Evolutionary conservation across 2,329 filamentous ascomycete species (phyloP).

Genomic region (Alternaria ventricosa): DNA sequence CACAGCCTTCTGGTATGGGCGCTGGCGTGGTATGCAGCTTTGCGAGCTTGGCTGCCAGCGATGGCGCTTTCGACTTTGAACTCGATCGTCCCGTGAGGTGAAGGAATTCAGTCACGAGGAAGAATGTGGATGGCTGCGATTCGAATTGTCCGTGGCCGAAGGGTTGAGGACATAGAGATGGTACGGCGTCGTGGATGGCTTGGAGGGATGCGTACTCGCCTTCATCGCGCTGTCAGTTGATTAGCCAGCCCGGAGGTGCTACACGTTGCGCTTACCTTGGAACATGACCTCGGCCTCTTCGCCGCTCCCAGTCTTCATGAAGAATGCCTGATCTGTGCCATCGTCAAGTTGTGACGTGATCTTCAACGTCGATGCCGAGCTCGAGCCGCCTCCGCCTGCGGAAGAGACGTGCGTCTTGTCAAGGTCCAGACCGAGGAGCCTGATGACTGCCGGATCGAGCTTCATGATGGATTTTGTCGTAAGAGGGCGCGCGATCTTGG

Average conservation of each 20-base stretch:
- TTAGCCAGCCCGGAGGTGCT: neutral
- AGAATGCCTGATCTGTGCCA: constrained; percentile 64
- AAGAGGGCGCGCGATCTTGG: neutral
- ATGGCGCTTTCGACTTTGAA: constrained; percentile 42
- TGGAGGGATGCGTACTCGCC: constrained; percentile 86
- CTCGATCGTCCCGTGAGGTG: constrained; percentile 54
- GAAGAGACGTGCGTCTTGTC: constrained; percentile 62
- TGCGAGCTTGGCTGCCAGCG: constrained; percentile 77
- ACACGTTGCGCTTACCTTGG: constrained; percentile 54
- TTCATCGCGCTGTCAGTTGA: constrained; percentile 35
- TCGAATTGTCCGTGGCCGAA: constrained; percentile 72
- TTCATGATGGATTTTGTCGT: constrained; percentile 44
- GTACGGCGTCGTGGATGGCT: constrained; percentile 75
- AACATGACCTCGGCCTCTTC: constrained; percentile 72
- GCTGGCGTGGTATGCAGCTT: constrained; percentile 78
- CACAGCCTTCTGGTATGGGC: constrained; percentile 65
- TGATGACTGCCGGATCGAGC: constrained; percentile 68
- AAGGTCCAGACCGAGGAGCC: constrained; percentile 66
- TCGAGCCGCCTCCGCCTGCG: constrained; percentile 71
- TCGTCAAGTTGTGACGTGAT: constrained; percentile 56
- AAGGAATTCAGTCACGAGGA: constrained; percentile 79
- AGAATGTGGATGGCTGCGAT: constrained; percentile 56
- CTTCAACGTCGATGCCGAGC: constrained; percentile 69
- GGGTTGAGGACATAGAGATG: constrained; percentile 76
- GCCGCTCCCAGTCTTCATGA: constrained; percentile 74